Conservation (phyloP, 2,329 filamentous ascomycete species). For the Dissoconium aciculare region DNA sequence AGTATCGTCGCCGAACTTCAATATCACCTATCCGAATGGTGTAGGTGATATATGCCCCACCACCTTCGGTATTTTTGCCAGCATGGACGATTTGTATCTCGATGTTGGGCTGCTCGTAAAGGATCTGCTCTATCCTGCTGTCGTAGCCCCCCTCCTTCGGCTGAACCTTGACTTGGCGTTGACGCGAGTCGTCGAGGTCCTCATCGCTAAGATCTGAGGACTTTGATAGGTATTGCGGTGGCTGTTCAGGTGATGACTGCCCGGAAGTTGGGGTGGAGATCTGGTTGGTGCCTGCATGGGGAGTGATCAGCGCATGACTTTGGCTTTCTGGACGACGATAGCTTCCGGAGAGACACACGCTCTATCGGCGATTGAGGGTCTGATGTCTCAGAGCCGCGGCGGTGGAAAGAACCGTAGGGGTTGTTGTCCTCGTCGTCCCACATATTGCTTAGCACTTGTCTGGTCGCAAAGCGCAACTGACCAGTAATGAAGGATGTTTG, state of each 20-base stretch:
- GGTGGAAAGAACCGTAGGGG: slow-evolving; percentile 87
- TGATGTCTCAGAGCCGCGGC: slow-evolving; percentile 63
- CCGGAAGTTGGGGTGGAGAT: slow-evolving; percentile 53
- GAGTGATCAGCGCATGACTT: not conserved
- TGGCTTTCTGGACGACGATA: slow-evolving; percentile 2
- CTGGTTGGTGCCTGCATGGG: slow-evolving; percentile 40
- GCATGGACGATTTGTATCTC: slow-evolving; percentile 87
- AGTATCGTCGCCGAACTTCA: slow-evolving; percentile 88
- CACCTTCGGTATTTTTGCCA: slow-evolving; percentile 85
- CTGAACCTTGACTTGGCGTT: slow-evolving; percentile 30
- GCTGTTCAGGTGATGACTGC: slow-evolving; percentile 52
- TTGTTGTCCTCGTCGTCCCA: slow-evolving; percentile 99
- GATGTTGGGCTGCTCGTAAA: slow-evolving; percentile 85
- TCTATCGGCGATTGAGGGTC: slow-evolving; percentile 29
- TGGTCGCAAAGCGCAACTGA: too few relatives aligned
- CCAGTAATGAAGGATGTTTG: too few relatives aligned
- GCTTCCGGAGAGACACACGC: slow-evolving; percentile 12
- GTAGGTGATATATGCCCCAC: slow-evolving; percentile 89
- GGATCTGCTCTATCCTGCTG: slow-evolving; percentile 90
- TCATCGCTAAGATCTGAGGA: slow-evolving; percentile 43
- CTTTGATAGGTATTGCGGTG: slow-evolving; percentile 41
- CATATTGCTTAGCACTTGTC: slow-evolving; percentile 44
- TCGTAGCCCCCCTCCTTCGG: slow-evolving; percentile 77
- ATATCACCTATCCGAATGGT: slow-evolving; percentile 91
- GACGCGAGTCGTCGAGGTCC: slow-evolving; percentile 39